A percentile compares a stretch with the other conserved stretches of the same genome.
Evolutionary conservation across 371 early-diverging fungal genomes (phyloP).

Genomic region (Mucor piriformis): DNA sequence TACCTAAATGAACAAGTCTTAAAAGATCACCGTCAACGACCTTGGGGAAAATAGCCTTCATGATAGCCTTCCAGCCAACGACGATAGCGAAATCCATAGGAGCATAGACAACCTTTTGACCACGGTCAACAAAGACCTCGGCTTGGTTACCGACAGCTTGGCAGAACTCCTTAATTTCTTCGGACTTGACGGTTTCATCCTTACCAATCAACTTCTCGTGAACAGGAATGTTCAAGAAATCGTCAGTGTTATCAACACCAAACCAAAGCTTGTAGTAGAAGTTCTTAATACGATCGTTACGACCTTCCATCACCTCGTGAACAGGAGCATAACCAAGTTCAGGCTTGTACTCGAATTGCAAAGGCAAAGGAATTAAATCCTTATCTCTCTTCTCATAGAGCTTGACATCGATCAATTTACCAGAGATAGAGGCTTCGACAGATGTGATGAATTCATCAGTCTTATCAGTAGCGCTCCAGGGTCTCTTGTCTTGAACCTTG

Average conservation of each 20-base stretch:
- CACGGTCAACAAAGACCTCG: conserved; percentile 80
- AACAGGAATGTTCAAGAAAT: conserved; percentile 58
- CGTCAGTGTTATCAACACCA: conserved; percentile 58
- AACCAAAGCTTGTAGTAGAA: conserved; percentile 94
- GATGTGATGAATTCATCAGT: conserved; percentile 60
- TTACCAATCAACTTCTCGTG: conserved; percentile 67
- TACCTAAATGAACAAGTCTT: conserved; percentile 91
- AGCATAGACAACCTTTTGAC: conserved; percentile 67
- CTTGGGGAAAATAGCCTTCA: conserved; percentile 93
- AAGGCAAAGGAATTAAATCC: conserved; percentile 70
- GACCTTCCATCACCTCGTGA: conserved; percentile 92
- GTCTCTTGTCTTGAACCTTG: conserved; percentile 67
- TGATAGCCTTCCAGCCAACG: conserved; percentile 92
- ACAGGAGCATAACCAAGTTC: conserved; percentile 83
- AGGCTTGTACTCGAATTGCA: conserved; percentile 83
- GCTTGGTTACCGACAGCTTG: conserved; percentile 91
- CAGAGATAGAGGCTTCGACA: conserved; percentile 63
- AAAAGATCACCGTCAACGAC: conserved; percentile 93
- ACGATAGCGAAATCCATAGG: conserved; percentile 96
- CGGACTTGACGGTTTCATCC: conserved; percentile 62
- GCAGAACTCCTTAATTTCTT: conserved; percentile 80
- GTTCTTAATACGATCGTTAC: conserved; percentile 90
- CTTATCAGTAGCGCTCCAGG: conserved; percentile 64
- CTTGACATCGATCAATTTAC: conserved; percentile 70
- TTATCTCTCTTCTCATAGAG: conserved; percentile 75